Evolutionary conservation across 805 yeast species (phyloP), one percentile per base, ranked within the genome.

Genomic region (Cyberlindnera subsufficiens): DNA sequence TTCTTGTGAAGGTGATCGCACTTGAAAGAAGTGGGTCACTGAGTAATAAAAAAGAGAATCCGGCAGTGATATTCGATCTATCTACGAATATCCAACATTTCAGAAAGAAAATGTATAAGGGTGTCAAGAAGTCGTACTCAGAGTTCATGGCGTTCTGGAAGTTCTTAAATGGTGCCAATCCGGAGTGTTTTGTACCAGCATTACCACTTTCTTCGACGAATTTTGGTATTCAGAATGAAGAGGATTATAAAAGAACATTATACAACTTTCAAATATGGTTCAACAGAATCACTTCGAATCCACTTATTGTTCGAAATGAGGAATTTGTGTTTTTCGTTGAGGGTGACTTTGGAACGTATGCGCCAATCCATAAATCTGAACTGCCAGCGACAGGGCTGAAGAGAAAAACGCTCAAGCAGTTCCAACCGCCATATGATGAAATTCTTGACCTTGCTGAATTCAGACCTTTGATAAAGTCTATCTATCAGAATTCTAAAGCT

Each of bases 161-260:
- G 51, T 91, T 85, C 58, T 66, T 93, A 49, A 79, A 80, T 43
- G 80, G 81, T 17, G 86, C 95, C 32, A 84, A 89, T 55, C 82
- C 91, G 29, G 98, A 93, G 61, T 90, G 93, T 43, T 89, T 91
- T 64, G 89, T 93, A 4, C 97, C 98, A 0, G 80, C 95, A 6
- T 68, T 93, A 34, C 97, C 98, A 0, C 67, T 71, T 17, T 69
- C 93, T 1, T 73, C 69, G 6, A 84, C 96, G 1, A 74, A 89
- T 16, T 90, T 80, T 56, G 95, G 96, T 20, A 68, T 79, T n/a
- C 86, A 86, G 41, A 86, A 90, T 36, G 84, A 84, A 25, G 97
- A 91, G 49, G 95, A 87, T 55, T 72, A 71, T 39, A 67, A 68
- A 41, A 77, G 78, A 42, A 68, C 87, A 33, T 65, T 72, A 38